Conservation (phyloP, 192 early-diverging fungal species). For the Chytriomyces hyalinus region DNA sequence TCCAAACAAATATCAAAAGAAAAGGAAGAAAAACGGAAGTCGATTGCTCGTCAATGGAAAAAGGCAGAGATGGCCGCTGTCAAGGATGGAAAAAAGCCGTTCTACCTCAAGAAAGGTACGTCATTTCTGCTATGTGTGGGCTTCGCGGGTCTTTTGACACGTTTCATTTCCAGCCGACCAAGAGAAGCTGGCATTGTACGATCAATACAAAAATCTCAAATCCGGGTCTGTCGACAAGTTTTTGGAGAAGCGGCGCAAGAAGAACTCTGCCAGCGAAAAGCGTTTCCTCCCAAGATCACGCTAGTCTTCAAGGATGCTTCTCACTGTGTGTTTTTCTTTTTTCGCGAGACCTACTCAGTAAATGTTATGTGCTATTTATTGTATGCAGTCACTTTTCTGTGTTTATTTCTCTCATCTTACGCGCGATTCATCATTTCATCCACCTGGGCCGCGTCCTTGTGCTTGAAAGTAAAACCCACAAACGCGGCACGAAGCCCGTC, state of each 20-base stretch:
- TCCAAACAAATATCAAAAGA: slow-evolving; percentile 39
- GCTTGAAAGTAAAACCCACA: slow-evolving; percentile 62
- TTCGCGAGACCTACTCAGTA: too few species aligned
- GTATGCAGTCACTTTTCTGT: not conserved
- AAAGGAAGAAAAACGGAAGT: slow-evolving; percentile 57
- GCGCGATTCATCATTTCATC: slow-evolving; percentile 14
- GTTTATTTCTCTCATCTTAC: slow-evolving; percentile 1
- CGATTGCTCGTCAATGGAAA: slow-evolving; percentile 75
- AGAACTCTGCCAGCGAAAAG: slow-evolving; percentile 84
- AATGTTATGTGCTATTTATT: not conserved
- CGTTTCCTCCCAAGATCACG: slow-evolving; percentile 45
- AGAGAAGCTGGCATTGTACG: slow-evolving; percentile 84
- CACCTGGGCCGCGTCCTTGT: slow-evolving; percentile 17
- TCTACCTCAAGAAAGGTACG: slow-evolving; percentile 88
- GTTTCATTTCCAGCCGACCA: slow-evolving; percentile 60
- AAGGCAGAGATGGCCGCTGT: slow-evolving; percentile 82
- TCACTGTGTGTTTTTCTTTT: too few species aligned
- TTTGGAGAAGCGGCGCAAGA: slow-evolving; percentile 92
- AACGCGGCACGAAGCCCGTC: slow-evolving; percentile 44
- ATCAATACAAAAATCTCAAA: slow-evolving; percentile 78
- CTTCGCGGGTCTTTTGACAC: not conserved
- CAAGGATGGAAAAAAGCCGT: slow-evolving; percentile 90
- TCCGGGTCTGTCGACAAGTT: slow-evolving; percentile 78
- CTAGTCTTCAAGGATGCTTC: slow-evolving; percentile 12
- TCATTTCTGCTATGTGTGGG: not conserved